Conservation (phyloP, 1,139 yeast species). For the Debaryomyces nepalensis region DNA sequence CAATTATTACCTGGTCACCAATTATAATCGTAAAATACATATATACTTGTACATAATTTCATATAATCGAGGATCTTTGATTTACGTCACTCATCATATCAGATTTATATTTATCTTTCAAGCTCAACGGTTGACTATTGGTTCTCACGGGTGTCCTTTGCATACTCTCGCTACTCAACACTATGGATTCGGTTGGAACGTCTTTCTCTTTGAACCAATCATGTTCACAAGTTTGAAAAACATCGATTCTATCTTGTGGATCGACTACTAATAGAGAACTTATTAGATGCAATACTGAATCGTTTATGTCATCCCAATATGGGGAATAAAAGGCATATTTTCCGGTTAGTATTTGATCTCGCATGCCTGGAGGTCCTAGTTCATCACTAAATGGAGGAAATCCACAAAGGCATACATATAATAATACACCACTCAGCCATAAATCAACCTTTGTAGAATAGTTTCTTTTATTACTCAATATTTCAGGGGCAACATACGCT, state of each 20-base stretch:
- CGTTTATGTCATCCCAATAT: constrained; percentile 75
- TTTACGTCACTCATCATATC: constrained; percentile 26
- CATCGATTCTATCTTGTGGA: constrained; percentile 56
- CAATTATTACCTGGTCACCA: constrained; percentile 12
- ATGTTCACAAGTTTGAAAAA: constrained; percentile 56
- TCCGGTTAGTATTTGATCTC: constrained; percentile 70
- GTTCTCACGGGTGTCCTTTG: constrained; percentile 26
- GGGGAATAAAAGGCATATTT: constrained; percentile 78
- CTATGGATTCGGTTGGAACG: background rate
- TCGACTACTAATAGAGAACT: constrained; percentile 63
- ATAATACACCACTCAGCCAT: constrained; percentile 80
- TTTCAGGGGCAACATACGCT: constrained; percentile 84
- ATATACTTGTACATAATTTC: constrained; percentile 13
- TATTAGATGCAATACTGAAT: constrained; percentile 66
- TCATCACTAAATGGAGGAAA: constrained; percentile 88
- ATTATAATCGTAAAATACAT: constrained; percentile 11
- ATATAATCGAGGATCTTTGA: constrained; percentile 14
- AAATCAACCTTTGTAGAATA: constrained; percentile 75
- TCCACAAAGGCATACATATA: constrained; percentile 80
- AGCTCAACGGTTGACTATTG: constrained; percentile 39
- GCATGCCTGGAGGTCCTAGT: constrained; percentile 77
- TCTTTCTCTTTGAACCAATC: constrained; percentile 53
- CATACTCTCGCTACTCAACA: constrained; percentile 9
- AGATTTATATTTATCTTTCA: constrained; percentile 39
- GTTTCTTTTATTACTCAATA: constrained; percentile 54